These are phyloP conservation scores for Sisymbrium altissimum DNA, from an alignment of 345 rosid genomes.

Conservation along the genomic window DNA sequence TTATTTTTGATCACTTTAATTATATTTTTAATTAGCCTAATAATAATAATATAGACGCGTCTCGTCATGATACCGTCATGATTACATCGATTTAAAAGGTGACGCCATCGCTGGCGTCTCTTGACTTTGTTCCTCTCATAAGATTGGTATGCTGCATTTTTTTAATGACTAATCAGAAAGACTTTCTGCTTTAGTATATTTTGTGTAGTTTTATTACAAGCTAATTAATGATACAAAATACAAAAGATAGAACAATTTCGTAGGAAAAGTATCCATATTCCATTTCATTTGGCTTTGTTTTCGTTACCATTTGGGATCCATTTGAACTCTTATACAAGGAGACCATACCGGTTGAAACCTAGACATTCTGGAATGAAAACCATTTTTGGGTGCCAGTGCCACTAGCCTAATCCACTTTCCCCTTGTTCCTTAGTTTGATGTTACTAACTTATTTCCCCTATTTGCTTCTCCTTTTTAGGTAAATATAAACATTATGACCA, in stretches of 20 bases:
- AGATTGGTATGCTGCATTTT: background rate
- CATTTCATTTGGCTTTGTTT: background rate
- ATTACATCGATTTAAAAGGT: conserved; percentile 17
- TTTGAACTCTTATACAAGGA: background rate
- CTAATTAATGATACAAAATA: background rate
- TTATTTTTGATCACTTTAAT: background rate
- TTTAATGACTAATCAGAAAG: background rate
- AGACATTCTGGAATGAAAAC: background rate
- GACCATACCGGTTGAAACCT: background rate
- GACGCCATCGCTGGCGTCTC: conserved; percentile 28
- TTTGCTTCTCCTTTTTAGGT: background rate
- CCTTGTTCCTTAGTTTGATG: background rate
- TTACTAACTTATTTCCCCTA: background rate
- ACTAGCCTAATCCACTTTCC: background rate
- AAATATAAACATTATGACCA: background rate
- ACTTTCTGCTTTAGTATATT: conserved; percentile 1
- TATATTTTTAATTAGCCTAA: background rate
- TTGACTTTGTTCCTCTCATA: conserved; percentile 8
- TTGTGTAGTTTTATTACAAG: background rate
- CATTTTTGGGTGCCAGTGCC: background rate
- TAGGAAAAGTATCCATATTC: background rate
- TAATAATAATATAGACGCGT: background rate
- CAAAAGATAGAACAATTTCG: background rate
- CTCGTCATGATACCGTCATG: conserved; percentile 33
- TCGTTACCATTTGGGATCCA: background rate